A percentile compares a stretch with the other conserved stretches of the same genome.
These are phyloP conservation scores for Beauveria sp. DNA, from an alignment of 2,329 filamentous ascomycete genomes.

Conservation along the genomic window DNA sequence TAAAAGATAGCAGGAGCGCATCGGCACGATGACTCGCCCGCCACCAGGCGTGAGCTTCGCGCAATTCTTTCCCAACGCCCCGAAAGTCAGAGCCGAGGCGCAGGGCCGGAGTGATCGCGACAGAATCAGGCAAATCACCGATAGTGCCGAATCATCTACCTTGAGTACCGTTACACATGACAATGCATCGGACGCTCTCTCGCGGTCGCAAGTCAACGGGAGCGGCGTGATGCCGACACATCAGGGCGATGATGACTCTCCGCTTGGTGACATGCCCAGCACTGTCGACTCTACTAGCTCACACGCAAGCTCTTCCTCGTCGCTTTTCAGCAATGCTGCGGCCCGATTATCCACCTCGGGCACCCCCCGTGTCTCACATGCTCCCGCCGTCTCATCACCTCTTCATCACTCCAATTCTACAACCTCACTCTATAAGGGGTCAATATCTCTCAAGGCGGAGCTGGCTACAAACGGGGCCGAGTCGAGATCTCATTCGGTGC, in stretches of 20 bases:
- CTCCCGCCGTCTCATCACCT: slow-evolving; percentile 20
- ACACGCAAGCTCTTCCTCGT: slow-evolving; percentile 61
- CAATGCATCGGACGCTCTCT: slow-evolving; percentile 13
- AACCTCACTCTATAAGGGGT: background rate
- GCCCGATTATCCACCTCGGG: slow-evolving; percentile 33
- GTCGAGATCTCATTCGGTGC: background rate
- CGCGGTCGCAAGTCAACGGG: slow-evolving; percentile 8
- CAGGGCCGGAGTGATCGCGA: slow-evolving; percentile 29
- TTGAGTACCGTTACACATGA: slow-evolving; percentile 18
- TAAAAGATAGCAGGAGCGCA: slow-evolving; percentile 43
- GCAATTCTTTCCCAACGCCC: slow-evolving; percentile 77
- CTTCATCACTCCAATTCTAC: slow-evolving; percentile 23
- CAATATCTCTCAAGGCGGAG: background rate
- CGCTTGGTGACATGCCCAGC: slow-evolving; percentile 59
- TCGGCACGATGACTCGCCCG: slow-evolving; percentile 69
- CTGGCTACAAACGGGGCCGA: background rate
- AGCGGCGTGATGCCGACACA: slow-evolving; percentile 26
- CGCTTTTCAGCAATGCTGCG: slow-evolving; percentile 54
- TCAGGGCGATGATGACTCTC: slow-evolving; percentile 50
- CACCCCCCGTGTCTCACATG: slow-evolving; percentile 22
- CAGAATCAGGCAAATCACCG: slow-evolving; percentile 19
- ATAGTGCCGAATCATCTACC: slow-evolving; percentile 18
- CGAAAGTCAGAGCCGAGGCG: slow-evolving; percentile 48
- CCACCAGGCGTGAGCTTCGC: slow-evolving; percentile 68
- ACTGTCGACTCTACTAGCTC: slow-evolving; percentile 67